These are phyloP conservation scores for Cutaneotrichosporon sp. DNA, from an alignment of 1,284 basidiomycete genomes.

Conservation along the genomic window DNA sequence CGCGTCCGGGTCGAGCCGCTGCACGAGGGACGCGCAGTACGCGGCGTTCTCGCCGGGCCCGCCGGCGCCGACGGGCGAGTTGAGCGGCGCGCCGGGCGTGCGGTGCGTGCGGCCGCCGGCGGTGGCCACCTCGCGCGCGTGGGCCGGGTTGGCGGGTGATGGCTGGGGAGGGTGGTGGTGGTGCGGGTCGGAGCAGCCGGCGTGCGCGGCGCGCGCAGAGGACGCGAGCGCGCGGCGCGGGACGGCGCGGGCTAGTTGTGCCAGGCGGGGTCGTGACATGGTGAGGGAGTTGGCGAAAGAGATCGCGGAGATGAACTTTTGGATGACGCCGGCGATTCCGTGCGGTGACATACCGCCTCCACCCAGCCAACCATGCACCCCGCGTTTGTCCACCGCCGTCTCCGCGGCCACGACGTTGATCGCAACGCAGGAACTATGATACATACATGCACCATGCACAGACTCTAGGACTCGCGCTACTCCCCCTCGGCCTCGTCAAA, in stretches of 20 bases:
- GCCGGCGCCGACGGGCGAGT: slow-evolving; percentile 28
- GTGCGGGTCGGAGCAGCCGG: neutral
- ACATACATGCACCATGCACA: slow-evolving; percentile 2
- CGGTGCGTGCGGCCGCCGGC: slow-evolving; percentile 4
- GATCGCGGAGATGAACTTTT: slow-evolving; percentile 1
- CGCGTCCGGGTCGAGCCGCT: slow-evolving; percentile 61
- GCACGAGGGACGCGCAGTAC: slow-evolving; percentile 52
- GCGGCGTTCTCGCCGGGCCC: slow-evolving; percentile 44
- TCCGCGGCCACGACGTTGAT: neutral
- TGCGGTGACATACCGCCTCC: neutral
- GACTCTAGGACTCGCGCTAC: slow-evolving; percentile 1
- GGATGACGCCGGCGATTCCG: neutral
- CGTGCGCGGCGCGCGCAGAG: neutral
- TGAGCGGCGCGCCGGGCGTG: slow-evolving; percentile 23
- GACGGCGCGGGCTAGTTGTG: neutral
- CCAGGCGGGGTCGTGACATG: neutral
- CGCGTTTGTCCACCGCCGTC: neutral
- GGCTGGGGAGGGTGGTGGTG: neutral
- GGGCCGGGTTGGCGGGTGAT: neutral
- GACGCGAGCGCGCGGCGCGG: neutral
- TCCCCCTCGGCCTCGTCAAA: slow-evolving; percentile 48
- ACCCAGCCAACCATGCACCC: neutral
- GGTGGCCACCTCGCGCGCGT: slow-evolving; percentile 1
- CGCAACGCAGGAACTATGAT: neutral
- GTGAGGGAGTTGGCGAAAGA: neutral